Base-by-base conservation (phyloP, 192 early-diverging fungal species). In the Piromyces finnis region DNA sequence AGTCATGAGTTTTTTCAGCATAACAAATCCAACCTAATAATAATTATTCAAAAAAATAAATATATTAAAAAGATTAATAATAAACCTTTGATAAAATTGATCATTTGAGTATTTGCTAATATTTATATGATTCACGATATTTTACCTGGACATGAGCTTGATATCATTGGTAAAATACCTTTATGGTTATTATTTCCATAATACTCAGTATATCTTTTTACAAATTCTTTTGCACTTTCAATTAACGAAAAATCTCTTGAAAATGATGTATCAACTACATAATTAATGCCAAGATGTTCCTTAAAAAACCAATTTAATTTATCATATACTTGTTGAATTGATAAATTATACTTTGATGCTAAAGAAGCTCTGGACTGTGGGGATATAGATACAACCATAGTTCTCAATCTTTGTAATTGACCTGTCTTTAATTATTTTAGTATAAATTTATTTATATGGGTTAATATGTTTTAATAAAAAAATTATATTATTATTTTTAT, bases 1-100 rank as follows among this genome's bases (percentile, higher is more conserved):
- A 91, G 22, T 89, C 91, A 81, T 99, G 97, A 0, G 98, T 98
- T 86, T 98, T 99, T 86, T 99, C 98, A 17, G 96, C 96, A 81
- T 99, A 99, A 86, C 98, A 99, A 29, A 99, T 94, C 96, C 96
- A 99, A 18, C 97, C 96, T 78, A 91, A 32, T 32, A 6, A 32
- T 32, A 32, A 32, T 32, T 32, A 32, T 32, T n/a, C n/a, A n/a
- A n/a, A n/a, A n/a, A n/a, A n/a, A n/a, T n/a, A n/a, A n/a, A n/a
- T n/a, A n/a, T n/a, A n/a, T n/a, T n/a, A n/a, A n/a, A n/a, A n/a
- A n/a, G n/a, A n/a, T n/a, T n/a, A n/a, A n/a, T n/a, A n/a, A n/a
- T n/a, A n/a, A n/a, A n/a, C n/a, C n/a, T n/a, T n/a, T n/a, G n/a
- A n/a, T n/a, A n/a, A n/a, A n/a, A n/a, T n/a, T n/a, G n/a, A n/a